Evolutionary conservation across 345 rosid species (phyloP), one percentile per base, ranked within the genome.

Genomic region (Cardamine resedifolia): DNA sequence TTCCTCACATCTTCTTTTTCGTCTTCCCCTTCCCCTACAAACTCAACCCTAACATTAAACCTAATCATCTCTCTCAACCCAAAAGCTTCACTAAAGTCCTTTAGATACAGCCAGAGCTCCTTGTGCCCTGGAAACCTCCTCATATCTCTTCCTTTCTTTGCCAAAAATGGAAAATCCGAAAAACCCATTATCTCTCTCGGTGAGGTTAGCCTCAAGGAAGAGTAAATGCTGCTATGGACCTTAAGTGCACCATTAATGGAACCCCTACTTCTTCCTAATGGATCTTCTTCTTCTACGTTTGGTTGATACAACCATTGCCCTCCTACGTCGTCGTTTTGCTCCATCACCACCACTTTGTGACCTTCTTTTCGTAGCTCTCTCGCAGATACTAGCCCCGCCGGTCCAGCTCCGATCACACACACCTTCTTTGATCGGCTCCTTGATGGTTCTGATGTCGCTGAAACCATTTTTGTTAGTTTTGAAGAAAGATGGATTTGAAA

Each of bases 331-430:
- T 84, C 88, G 78, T 80, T 90, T 82, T 90, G 98, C 62, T 94
- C 98, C 80, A 89, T 28, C 0, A 91, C 89, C 57, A 86, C 91
- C 74, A 79, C 95, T 0, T 5, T 60, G 68, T 91, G 97, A 1
- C 96, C 97, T 79, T 88, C 96, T 74, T 89, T 91, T 65, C 88
- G 84, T 41, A 94, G 74, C 86, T 94, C 98, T 68, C 95, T 86
- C 10, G 92, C 96, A 1, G 89, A 88, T 55, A 86, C 97, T 34
- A 94, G 83, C 55, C 98, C 98, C 14, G 98, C 81, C 0, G 97
- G 91, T 50, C 98, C 98, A 2, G 97, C 97, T 0, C 98, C 98
- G n/a, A 94, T 94, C 64, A 94, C 98, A 58, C 97, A 89, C 3
- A 94, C 97, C 88, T 85, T 86, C 71, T 78, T 65, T 74, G 65